Evolutionary conservation across 768 basidiomycete species (phyloP), one percentile per base, ranked within the genome.

Genomic region (Leucosporidium scottii): DNA sequence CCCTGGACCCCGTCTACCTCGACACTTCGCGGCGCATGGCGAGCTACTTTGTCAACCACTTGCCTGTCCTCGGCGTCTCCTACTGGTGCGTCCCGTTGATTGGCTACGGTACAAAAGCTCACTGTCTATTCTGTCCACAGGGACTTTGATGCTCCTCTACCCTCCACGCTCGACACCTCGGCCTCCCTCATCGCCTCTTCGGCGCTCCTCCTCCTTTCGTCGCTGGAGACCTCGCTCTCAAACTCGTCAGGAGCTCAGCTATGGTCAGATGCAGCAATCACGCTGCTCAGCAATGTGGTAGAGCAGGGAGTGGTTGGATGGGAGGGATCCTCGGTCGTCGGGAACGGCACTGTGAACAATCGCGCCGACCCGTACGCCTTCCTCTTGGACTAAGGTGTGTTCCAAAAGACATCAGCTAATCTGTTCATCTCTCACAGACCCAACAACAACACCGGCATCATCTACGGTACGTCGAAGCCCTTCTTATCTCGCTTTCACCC

Each of bases 211-310:
- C 34, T 60, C 21, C 59, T 66, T 23, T 88, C 88, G 64, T 82
- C 93, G 62, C 85, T 90, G 85, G 94, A 96, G 78, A 85, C 93
- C 74, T 86, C 91, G 78, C 83, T 93, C 59, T 92, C 94, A 81
- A 93, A 92, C 48, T 87, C 85, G 73, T 84, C 94, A 74, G 93
- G 93, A 51, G 73, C 77, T 0, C 73, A 72, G 0, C 15, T 12
- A 2, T 65, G 57, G 57, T 53, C 49, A 15, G 27, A 44, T 7
- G 49, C 58, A 7, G 59, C 48, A 0, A 25, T 51, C 13, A 49
- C 44, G 9, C 31, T 61, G 1, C 39, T 61, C 17, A 27, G 20
- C 20, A 47, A 59, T 9, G 39, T 58, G 1, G 58, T 39, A 0
- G 23, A 59, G 27, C 50, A 28, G 7, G 65, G 25, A 1, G 36